Evolutionary conservation across 1,284 basidiomycete genomes (phyloP).

Genomic region (Microbotryum scabiosae): DNA sequence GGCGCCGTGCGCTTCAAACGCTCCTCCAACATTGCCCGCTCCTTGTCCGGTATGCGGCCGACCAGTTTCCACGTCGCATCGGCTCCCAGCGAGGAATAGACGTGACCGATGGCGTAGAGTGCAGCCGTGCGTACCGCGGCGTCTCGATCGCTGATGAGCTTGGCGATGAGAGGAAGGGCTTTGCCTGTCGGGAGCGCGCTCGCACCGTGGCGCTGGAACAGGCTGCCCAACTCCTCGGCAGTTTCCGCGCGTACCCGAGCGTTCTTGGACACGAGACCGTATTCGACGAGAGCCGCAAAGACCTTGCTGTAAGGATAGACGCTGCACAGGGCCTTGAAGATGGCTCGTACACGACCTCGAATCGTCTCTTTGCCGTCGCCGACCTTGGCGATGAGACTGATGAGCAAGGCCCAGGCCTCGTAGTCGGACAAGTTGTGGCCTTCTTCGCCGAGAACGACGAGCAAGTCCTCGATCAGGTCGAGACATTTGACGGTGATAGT

Average conservation of each 20-base stretch:
- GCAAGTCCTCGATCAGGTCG: slow-evolving; percentile 72
- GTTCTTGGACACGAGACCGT: slow-evolving; percentile 79
- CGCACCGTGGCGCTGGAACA: slow-evolving; percentile 75
- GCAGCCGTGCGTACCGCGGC: slow-evolving; percentile 75
- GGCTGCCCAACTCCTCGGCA: slow-evolving; percentile 66
- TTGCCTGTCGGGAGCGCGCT: slow-evolving; percentile 60
- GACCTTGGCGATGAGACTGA: slow-evolving; percentile 78
- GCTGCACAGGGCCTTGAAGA: slow-evolving; percentile 45
- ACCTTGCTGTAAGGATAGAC: slow-evolving; percentile 84
- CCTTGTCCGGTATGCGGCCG: slow-evolving; percentile 68
- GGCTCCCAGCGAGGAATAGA: slow-evolving; percentile 63
- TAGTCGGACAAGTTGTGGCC: slow-evolving; percentile 77
- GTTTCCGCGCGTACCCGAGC: slow-evolving; percentile 80
- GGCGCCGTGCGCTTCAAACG: slow-evolving; percentile 68
- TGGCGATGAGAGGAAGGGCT: slow-evolving; percentile 68
- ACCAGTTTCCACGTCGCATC: slow-evolving; percentile 77
- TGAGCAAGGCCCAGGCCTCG: slow-evolving; percentile 81
- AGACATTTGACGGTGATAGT: slow-evolving; percentile 82
- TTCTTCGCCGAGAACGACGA: slow-evolving; percentile 60
- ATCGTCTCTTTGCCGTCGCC: slow-evolving; percentile 47
- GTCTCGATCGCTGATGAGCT: slow-evolving; percentile 81
- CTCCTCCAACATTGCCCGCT: slow-evolving; percentile 85
- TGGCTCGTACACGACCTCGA: slow-evolving; percentile 43
- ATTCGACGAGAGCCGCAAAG: slow-evolving; percentile 74
- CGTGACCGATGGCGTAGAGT: slow-evolving; percentile 69